These are phyloP conservation scores for Sarcomyxa edulis DNA, from an alignment of 768 basidiomycete genomes.

Conservation along the genomic window DNA sequence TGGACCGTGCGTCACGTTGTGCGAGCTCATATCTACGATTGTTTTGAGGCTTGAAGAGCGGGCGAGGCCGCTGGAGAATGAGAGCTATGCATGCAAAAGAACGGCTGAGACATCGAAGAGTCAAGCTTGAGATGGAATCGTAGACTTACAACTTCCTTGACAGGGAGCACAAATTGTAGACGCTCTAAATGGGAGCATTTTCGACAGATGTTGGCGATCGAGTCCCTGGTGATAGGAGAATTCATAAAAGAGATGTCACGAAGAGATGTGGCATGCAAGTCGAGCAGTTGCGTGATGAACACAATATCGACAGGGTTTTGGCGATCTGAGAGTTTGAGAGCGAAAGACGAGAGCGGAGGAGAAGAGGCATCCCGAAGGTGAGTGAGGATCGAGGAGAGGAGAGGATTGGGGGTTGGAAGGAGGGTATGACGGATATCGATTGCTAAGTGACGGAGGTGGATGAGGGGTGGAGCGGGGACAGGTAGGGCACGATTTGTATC, in stretches of 20 bases:
- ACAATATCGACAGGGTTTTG: slow-evolving; percentile 28
- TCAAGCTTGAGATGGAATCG: background rate
- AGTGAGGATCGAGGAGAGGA: slow-evolving; percentile 23
- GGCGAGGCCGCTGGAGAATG: slow-evolving; percentile 30
- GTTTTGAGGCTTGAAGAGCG: slow-evolving; percentile 33
- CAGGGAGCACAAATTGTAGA: slow-evolving; percentile 45
- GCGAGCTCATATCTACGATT: slow-evolving; percentile 37
- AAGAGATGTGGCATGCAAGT: slow-evolving; percentile 36
- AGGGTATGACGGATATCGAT: slow-evolving; percentile 40
- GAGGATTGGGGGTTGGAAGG: slow-evolving; percentile 23
- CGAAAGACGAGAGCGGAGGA: slow-evolving; percentile 29
- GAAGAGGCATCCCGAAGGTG: slow-evolving; percentile 23
- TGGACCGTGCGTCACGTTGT: slow-evolving; percentile 34
- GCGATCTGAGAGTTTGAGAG: slow-evolving; percentile 40
- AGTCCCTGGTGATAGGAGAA: slow-evolving; percentile 32
- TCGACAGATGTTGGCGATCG: slow-evolving; percentile 34
- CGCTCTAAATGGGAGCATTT: slow-evolving; percentile 41
- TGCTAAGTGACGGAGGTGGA: slow-evolving; percentile 43
- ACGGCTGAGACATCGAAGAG: background rate
- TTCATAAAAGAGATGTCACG: slow-evolving; percentile 41
- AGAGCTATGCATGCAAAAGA: slow-evolving; percentile 15
- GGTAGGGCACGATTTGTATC: slow-evolving; percentile 26
- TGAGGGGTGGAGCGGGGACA: slow-evolving; percentile 27
- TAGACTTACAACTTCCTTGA: slow-evolving; percentile 40
- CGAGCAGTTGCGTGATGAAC: slow-evolving; percentile 38